These are phyloP conservation scores for Pseudogymnoascus sp. DNA, from an alignment of 2,329 filamentous ascomycete genomes.

Conservation along the genomic window DNA sequence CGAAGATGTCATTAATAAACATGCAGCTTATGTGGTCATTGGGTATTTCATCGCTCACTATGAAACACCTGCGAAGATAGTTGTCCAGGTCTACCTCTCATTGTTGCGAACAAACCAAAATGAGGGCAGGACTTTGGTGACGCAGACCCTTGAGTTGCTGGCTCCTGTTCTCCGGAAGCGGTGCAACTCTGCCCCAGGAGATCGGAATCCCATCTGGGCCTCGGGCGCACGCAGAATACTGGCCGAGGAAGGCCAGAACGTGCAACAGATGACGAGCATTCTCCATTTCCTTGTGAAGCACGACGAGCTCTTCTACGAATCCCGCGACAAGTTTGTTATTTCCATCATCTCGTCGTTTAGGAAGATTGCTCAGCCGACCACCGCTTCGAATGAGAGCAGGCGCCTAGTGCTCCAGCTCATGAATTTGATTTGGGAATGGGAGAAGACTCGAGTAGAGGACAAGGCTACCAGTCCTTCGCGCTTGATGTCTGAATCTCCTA, in stretches of 20 bases:
- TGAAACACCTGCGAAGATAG: slow-evolving; percentile 93
- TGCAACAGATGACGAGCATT: slow-evolving; percentile 93
- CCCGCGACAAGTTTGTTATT: slow-evolving; percentile 80
- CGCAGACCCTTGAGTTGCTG: slow-evolving; percentile 87
- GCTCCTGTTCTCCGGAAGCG: slow-evolving; percentile 89
- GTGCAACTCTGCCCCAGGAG: slow-evolving; percentile 57
- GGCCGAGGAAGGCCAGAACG: slow-evolving; percentile 87
- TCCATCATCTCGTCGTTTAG: slow-evolving; percentile 82
- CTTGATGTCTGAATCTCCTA: slow-evolving; percentile 59
- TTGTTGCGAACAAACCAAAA: slow-evolving; percentile 89
- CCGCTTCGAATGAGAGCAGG: slow-evolving; percentile 82
- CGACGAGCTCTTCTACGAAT: slow-evolving; percentile 89
- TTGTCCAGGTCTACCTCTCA: slow-evolving; percentile 88
- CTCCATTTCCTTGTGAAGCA: slow-evolving; percentile 95
- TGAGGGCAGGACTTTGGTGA: slow-evolving; percentile 84
- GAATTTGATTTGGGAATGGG: slow-evolving; percentile 86
- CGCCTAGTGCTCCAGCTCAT: slow-evolving; percentile 87
- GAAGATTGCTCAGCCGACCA: slow-evolving; percentile 78
- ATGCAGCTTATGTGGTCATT: slow-evolving; percentile 93
- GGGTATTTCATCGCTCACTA: slow-evolving; percentile 97
- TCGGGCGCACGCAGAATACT: slow-evolving; percentile 83
- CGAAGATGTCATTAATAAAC: slow-evolving; percentile 99
- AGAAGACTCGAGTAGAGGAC: slow-evolving; percentile 69
- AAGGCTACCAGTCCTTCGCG: slow-evolving; percentile 34
- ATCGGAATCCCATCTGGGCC: slow-evolving; percentile 78